phyloP scores from a whole-genome alignment of 2,329 filamentous ascomycete species.

The Plectosphaerella sp. region DNA sequence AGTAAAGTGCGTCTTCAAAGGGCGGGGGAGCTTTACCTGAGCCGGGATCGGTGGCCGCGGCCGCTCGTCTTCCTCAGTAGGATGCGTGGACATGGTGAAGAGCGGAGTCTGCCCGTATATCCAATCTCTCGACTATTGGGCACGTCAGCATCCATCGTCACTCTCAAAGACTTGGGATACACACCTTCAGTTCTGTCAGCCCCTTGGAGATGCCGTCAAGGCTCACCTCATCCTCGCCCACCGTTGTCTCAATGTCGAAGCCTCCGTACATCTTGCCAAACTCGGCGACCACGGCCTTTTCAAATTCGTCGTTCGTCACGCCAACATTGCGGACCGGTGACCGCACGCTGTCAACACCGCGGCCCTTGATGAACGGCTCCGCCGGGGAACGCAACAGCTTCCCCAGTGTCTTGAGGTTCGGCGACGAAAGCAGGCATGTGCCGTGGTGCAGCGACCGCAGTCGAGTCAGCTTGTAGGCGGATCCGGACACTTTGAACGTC shows the following conservation, averaged over 20 bases:
- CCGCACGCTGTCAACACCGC: slow-evolving; percentile 87
- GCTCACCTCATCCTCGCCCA: slow-evolving; percentile 43
- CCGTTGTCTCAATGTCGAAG: slow-evolving; percentile 25
- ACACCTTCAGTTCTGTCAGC: slow-evolving; percentile 56
- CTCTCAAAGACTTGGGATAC: slow-evolving; percentile 14
- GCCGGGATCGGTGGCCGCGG: slow-evolving; percentile 45
- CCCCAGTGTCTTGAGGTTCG: slow-evolving; percentile 66
- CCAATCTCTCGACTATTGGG: slow-evolving; percentile 60
- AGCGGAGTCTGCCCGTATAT: slow-evolving; percentile 81
- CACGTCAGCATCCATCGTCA: not conserved
- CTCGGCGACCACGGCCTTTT: slow-evolving; percentile 54
- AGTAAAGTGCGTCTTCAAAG: not conserved
- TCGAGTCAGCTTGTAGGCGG: slow-evolving; percentile 88
- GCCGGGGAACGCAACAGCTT: slow-evolving; percentile 74
- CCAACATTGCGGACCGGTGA: slow-evolving; percentile 79
- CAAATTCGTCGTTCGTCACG: slow-evolving; percentile 41
- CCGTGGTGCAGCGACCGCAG: slow-evolving; percentile 84
- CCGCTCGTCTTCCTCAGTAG: slow-evolving; percentile 55
- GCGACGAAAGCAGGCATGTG: slow-evolving; percentile 77
- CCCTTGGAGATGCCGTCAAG: slow-evolving; percentile 55
- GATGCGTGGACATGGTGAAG: slow-evolving; percentile 65
- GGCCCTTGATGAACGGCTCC: slow-evolving; percentile 69
- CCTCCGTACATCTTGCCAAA: slow-evolving; percentile 65
- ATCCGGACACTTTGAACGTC: slow-evolving; percentile 81
- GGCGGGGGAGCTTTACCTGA: slow-evolving; percentile 28